A percentile compares a stretch with the other conserved stretches of the same genome.
phyloP scores from a whole-genome alignment of 2,329 filamentous ascomycete genomes.

The Neofusicoccum umdonicola region DNA sequence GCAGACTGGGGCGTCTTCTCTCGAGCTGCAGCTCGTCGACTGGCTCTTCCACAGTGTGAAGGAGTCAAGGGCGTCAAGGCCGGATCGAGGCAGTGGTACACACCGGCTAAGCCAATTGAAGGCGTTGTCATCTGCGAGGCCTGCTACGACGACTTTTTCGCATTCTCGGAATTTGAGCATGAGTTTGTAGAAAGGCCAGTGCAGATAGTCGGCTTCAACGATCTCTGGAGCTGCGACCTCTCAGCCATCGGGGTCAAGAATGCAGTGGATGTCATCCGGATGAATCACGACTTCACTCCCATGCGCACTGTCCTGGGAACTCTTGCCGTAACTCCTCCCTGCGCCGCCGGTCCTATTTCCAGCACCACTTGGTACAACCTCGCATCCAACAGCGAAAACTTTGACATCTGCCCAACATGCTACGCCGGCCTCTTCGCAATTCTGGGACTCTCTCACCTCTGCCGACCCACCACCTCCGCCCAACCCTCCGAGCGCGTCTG shows the following conservation, averaged over 20 bases:
- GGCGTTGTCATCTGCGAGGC: not conserved
- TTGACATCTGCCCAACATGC: slow-evolving; percentile 71
- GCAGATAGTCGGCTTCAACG: slow-evolving; percentile 51
- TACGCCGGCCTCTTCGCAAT: slow-evolving; percentile 59
- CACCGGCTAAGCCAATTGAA: not conserved
- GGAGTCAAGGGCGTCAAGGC: slow-evolving; percentile 59
- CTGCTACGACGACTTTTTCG: slow-evolving; percentile 57
- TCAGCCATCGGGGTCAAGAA: slow-evolving; percentile 48
- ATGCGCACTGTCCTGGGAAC: not conserved
- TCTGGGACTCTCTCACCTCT: slow-evolving; percentile 53
- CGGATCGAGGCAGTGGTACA: slow-evolving; percentile 58
- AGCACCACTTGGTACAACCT: slow-evolving; percentile 61
- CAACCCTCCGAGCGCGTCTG: not conserved
- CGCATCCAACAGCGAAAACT: slow-evolving; percentile 55
- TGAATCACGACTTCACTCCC: not conserved
- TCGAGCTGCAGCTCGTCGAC: slow-evolving; percentile 55
- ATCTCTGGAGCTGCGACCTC: slow-evolving; percentile 64
- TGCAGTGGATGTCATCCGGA: slow-evolving; percentile 50
- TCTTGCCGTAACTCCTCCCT: slow-evolving; percentile 45
- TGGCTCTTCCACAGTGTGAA: slow-evolving; percentile 48
- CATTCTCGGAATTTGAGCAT: slow-evolving; percentile 58
- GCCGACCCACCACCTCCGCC: not conserved
- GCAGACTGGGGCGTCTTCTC: slow-evolving; percentile 25
- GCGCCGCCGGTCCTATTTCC: slow-evolving; percentile 56
- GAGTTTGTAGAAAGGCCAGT: slow-evolving; percentile 53